Conservation (phyloP, 2,329 filamentous ascomycete species). For the Colletotrichum camelliae region DNA sequence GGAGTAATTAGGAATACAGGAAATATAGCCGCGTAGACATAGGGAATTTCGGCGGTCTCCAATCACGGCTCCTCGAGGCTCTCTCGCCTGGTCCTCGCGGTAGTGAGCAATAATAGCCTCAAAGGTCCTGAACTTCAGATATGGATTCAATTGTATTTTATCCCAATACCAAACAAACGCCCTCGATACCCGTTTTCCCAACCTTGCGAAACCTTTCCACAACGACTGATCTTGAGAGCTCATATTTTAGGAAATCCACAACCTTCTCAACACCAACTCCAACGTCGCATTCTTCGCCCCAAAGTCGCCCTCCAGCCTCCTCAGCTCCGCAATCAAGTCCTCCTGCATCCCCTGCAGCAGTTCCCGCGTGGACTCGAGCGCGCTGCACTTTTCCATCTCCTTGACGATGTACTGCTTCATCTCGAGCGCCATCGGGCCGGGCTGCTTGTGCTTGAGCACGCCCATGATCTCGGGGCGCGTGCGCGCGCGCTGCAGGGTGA, state of each 20-base stretch:
- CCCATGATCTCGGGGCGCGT: background rate
- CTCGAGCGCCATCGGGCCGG: background rate
- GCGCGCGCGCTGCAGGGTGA: background rate
- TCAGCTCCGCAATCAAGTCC: background rate
- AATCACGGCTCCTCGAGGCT: fast-evolving
- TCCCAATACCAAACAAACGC: background rate
- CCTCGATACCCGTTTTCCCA: background rate
- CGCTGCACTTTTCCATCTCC: background rate
- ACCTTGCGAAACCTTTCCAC: fast-evolving
- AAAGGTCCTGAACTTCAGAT: background rate
- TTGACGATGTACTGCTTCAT: background rate
- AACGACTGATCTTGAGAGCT: fast-evolving
- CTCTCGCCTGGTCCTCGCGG: background rate
- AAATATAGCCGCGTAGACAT: too few species aligned
- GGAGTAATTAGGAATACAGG: too few species aligned
- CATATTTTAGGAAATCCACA: background rate
- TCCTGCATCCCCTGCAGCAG: background rate
- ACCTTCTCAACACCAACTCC: background rate
- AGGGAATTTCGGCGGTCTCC: too few species aligned
- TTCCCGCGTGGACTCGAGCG: background rate
- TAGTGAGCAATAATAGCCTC: background rate
- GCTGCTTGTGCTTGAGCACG: background rate
- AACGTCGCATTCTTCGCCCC: background rate
- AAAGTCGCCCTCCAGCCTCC: background rate
- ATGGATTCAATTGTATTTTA: background rate